phyloP scores from a whole-genome alignment of 257 asterid genomes.

The Haberlea rhodopensis region DNA sequence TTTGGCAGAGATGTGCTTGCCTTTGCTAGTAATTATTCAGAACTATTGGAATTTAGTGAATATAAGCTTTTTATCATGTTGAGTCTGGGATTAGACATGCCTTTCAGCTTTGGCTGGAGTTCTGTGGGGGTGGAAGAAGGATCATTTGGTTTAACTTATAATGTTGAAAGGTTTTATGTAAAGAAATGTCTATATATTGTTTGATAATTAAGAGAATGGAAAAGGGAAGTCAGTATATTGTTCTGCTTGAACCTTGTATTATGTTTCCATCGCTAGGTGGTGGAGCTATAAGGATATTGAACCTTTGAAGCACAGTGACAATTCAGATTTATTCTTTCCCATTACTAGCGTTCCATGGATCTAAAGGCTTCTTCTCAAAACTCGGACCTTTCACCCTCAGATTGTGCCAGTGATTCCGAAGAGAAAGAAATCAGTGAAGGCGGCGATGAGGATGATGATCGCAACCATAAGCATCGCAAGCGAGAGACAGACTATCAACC shows the following conservation, averaged over 20 bases:
- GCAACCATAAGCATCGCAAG: constrained; percentile 95
- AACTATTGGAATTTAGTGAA: background rate
- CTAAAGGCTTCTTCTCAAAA: constrained; percentile 66
- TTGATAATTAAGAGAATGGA: too few species aligned
- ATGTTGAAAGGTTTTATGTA: constrained; percentile 1
- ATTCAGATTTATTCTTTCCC: constrained; percentile 19
- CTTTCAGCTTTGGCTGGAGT: background rate
- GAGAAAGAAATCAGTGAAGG: constrained; percentile 92
- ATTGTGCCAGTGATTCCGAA: constrained; percentile 66
- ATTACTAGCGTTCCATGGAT: constrained; percentile 52
- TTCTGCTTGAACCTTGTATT: constrained; percentile 22
- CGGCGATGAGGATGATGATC: constrained; percentile 97
- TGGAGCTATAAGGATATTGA: constrained; percentile 22
- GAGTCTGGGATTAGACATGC: background rate
- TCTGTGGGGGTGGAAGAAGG: background rate
- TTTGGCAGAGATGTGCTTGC: background rate
- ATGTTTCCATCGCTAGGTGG: constrained; percentile 23
- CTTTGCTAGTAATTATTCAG: background rate
- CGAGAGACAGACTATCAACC: constrained; percentile 70
- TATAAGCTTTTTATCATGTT: background rate
- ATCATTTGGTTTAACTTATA: background rate
- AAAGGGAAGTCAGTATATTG: too few species aligned
- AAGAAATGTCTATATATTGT: background rate
- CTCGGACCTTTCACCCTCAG: constrained; percentile 66
- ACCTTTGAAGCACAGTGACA: constrained; percentile 2